Evolutionary conservation across 306 rosid species (phyloP).

Genomic region (Canavalia gladiata): DNA sequence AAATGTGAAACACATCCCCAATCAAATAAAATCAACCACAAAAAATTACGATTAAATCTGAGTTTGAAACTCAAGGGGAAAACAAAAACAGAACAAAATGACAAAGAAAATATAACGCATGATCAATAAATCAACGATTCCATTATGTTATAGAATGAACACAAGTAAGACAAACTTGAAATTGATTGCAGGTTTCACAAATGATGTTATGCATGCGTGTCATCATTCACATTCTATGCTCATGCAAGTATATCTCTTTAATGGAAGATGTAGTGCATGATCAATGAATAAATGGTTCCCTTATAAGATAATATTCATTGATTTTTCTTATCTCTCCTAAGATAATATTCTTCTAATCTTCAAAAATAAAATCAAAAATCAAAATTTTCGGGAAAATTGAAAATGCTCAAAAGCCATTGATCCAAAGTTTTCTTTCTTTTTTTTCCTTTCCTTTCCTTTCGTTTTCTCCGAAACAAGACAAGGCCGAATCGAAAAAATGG

Average conservation of each 20-base stretch:
- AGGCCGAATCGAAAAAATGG: background rate
- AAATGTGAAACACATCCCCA: background rate
- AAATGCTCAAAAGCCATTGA: background rate
- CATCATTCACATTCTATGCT: slow-evolving; percentile 5
- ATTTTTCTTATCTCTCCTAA: background rate
- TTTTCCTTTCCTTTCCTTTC: background rate
- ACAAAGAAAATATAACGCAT: background rate
- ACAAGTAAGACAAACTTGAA: background rate
- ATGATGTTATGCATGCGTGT: background rate
- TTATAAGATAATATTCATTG: background rate
- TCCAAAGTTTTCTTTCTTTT: background rate
- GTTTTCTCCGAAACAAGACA: slow-evolving; percentile 42
- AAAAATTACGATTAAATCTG: slow-evolving; percentile 6
- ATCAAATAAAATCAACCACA: background rate
- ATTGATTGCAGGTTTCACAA: background rate
- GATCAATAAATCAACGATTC: too few species aligned
- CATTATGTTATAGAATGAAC: background rate
- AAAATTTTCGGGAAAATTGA: background rate
- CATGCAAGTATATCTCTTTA: slow-evolving; percentile 8
- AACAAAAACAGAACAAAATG: background rate
- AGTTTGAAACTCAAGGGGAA: background rate
- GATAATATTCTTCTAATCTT: background rate
- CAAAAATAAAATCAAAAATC: background rate
- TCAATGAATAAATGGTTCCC: background rate
- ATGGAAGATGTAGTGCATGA: background rate